Conservation (phyloP, 129 eudicot species). For the Flaveria linearis region DNA sequence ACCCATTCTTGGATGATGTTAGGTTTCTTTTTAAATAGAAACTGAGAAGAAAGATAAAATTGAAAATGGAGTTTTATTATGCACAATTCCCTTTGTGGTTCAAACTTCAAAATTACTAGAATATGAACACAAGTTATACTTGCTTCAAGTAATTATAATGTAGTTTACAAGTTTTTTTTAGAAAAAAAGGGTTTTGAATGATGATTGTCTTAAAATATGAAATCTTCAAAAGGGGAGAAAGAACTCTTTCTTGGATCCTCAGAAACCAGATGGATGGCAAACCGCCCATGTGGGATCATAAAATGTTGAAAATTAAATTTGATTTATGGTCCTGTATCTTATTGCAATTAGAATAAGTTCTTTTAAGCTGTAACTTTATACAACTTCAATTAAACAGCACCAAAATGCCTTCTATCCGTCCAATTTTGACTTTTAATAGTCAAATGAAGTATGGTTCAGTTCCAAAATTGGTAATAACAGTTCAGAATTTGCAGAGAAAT, state of each 20-base stretch:
- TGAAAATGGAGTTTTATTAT: neutral
- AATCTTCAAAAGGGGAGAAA: constrained; percentile 13
- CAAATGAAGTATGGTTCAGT: neutral
- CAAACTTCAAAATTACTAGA: neutral
- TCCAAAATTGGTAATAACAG: neutral
- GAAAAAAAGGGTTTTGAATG: neutral
- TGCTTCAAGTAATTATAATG: neutral
- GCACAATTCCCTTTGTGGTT: constrained; percentile 3
- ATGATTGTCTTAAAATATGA: constrained; percentile 10
- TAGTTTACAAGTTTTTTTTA: neutral
- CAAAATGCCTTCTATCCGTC: neutral
- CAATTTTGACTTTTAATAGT: constrained; percentile 17
- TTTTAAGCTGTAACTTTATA: neutral
- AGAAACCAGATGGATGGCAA: constrained; percentile 9
- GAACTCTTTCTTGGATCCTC: constrained; percentile 11
- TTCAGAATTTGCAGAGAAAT: neutral
- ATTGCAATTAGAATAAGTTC: neutral
- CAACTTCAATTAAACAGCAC: neutral
- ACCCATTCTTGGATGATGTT: neutral
- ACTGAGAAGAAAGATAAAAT: neutral
- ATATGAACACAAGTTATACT: neutral
- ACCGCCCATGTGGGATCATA: constrained; percentile 24
- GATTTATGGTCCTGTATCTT: neutral
- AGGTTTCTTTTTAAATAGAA: neutral
- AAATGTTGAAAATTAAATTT: neutral